Evolutionary conservation across 257 asterid species (phyloP), one percentile per base, ranked within the genome.

Genomic region (Lycium barbarum): DNA sequence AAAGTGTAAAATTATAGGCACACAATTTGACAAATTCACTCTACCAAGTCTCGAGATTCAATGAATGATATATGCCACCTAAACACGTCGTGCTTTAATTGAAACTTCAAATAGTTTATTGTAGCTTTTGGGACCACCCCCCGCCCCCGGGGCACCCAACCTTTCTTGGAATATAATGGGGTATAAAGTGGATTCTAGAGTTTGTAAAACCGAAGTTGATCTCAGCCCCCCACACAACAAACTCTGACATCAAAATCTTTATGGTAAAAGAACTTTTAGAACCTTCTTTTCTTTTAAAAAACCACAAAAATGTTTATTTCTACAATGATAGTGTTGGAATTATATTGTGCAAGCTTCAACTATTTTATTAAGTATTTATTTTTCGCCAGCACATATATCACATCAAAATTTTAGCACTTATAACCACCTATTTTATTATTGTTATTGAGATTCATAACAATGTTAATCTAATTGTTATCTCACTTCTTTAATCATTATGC

Each of bases 201-300:
- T 83, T 88, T 86, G 82, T 86, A 83, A 47, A 83, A 78, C 65
- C 93, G 80, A 84, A 26, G 87, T 86, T 89, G 93, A 91, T 91
- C 76, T 85, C 84, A 59, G 73, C 66, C n/a, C 62, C 65, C 58
- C 82, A 51, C 26, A 86, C 89, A 87, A 86, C 88, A 86, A 84
- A 36, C 73, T 83, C 89, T 90, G 90, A 89, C 93, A 86, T 88
- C 38, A 83, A 83, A 72, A 85, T 91, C 85, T 72, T 79, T 49
- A 49, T 66, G 58, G 78, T 45, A 51, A 81, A 73, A 26, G 73
- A 55, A 76, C 65, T 43, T 65, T 73, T 81, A 61, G 88, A 85
- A 87, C 76, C 68, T 85, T 85, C 78, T 63, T 72, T 26, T 83
- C 89, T 90, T 26, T 26, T 26, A 26, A 26, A 26, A 26, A 26